phyloP scores from a whole-genome alignment of 805 yeast genomes.

The Cyberlindnera maritima region DNA sequence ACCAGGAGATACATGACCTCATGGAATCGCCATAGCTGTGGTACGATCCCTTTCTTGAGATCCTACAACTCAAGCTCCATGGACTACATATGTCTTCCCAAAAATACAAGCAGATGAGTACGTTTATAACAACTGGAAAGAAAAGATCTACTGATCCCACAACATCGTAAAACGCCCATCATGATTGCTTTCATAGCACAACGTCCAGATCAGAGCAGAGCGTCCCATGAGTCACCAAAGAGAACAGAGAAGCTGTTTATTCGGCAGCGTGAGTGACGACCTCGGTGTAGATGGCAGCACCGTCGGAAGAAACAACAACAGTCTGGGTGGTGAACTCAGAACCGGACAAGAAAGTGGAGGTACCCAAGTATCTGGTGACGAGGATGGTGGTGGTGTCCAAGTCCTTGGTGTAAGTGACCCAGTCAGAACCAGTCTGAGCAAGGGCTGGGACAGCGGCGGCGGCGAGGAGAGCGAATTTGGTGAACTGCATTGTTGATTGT shows the following conservation, averaged over 20 bases:
- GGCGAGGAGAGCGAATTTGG: conserved; percentile 2
- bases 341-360: conserved; percentile 3
- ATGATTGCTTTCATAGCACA: too few relatives aligned
- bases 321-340: conserved; percentile 5
- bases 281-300: conserved; percentile 4
- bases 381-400: not conserved
- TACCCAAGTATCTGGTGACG: conserved; percentile 6
- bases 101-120: too few relatives aligned
- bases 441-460: conserved; percentile 2
- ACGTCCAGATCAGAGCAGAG: too few relatives aligned
- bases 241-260: not conserved
- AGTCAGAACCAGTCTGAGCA: conserved; percentile 5
- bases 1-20: too few relatives aligned
- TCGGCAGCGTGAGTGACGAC: not conserved
- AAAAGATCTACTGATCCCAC: too few relatives aligned
- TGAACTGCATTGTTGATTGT: conserved; percentile 2
- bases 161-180: too few relatives aligned
- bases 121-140: too few relatives aligned
- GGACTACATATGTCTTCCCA: too few relatives aligned
- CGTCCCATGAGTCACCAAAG: too few relatives aligned
- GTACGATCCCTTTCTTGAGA: too few relatives aligned
- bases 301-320: conserved; percentile 3
- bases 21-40: too few relatives aligned
- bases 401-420: not conserved
- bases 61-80: too few relatives aligned